Conservation (phyloP, 163 green algal species). For the Botryococcus braunii region DNA sequence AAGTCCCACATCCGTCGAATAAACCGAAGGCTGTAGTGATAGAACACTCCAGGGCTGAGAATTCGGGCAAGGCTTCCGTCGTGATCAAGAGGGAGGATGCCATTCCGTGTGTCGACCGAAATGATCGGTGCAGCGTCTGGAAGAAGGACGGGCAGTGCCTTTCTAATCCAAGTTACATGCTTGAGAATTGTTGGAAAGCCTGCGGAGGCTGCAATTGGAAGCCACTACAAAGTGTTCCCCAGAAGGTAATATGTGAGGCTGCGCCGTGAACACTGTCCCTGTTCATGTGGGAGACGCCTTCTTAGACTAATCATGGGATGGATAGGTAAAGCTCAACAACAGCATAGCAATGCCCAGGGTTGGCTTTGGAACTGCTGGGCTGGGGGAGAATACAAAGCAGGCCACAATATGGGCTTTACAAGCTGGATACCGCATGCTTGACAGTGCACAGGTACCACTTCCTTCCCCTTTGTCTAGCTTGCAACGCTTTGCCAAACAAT, state of each 20-base stretch:
- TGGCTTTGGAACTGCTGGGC: slow-evolving; percentile 67
- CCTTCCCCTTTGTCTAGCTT: not conserved
- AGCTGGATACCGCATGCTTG: slow-evolving; percentile 57
- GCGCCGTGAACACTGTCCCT: no score
- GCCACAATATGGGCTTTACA: slow-evolving; percentile 49
- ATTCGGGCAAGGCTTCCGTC: no score
- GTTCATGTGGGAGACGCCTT: not conserved
- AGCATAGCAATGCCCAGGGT: slow-evolving; percentile 55
- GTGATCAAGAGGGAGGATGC: no score
- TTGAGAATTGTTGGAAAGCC: slow-evolving; percentile 10
- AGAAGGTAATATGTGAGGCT: slow-evolving; percentile 3
- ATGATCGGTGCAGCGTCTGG: no score
- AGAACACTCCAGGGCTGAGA: no score
- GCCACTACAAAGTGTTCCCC: slow-evolving; percentile 9
- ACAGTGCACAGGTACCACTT: slow-evolving; percentile 55
- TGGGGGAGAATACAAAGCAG: slow-evolving; percentile 38
- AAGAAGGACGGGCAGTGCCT: no score
- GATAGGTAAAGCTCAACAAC: slow-evolving; percentile 36
- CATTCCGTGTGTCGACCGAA: no score
- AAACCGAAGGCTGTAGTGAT: no score
- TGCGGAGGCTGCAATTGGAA: slow-evolving; percentile 22
- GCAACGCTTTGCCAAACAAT: no score
- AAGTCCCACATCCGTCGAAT: no score
- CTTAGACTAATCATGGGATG: not conserved
- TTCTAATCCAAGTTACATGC: no score